Evolutionary conservation across 129 eudicot genomes (phyloP).

Genomic region (Flaveria sonorensis): DNA sequence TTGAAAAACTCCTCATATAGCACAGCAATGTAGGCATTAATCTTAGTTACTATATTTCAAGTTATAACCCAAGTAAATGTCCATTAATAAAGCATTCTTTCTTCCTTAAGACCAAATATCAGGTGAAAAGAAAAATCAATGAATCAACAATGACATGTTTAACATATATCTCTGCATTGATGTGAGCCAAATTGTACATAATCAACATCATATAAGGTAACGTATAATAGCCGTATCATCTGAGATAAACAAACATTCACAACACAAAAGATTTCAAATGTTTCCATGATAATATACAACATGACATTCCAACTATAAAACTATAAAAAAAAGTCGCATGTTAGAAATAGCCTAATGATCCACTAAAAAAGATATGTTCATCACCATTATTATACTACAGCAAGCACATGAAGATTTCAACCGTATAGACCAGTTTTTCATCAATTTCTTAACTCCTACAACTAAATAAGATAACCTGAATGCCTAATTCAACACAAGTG

Average conservation of each 20-base stretch:
- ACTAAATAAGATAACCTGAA: background rate
- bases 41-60: background rate
- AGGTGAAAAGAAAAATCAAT: background rate
- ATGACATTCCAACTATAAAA: background rate
- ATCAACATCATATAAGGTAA: background rate
- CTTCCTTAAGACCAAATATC: slow-evolving; percentile 7
- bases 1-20: background rate
- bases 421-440: background rate
- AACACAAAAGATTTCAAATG: background rate
- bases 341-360: background rate
- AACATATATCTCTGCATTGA: background rate
- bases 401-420: slow-evolving; percentile 9
- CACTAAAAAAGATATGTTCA: background rate
- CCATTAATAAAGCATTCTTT: background rate
- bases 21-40: background rate
- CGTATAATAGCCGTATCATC: background rate
- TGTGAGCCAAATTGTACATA: background rate
- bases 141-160: background rate
- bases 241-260: background rate
- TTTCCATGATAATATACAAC: background rate
- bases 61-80: background rate
- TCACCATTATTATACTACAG: background rate
- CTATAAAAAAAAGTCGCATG: background rate
- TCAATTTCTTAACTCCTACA: background rate
- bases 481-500: too few species aligned